Evolutionary conservation across 305 asterid genomes (phyloP).

Genomic region (Fraxinus baroniana): DNA sequence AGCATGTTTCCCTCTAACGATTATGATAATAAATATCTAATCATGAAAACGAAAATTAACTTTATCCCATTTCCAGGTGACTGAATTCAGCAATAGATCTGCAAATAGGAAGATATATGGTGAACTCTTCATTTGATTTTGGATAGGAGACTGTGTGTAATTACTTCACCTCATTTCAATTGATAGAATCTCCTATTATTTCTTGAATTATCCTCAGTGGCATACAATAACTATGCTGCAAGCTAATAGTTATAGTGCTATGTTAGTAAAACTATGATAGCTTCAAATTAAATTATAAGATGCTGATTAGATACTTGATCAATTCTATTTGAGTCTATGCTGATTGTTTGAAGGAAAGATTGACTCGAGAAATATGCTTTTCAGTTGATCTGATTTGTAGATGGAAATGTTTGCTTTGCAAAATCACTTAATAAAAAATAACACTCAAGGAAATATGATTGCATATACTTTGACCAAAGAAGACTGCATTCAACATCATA

Average conservation of each 20-base stretch:
- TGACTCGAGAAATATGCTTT: neutral
- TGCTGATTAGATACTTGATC: neutral
- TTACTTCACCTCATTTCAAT: neutral
- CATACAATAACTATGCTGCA: neutral
- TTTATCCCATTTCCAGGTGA: neutral
- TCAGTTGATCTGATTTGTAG: neutral
- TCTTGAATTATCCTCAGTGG: neutral
- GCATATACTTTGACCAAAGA: neutral
- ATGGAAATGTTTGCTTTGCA: slow-evolving; percentile 11
- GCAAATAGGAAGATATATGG: neutral
- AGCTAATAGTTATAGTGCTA: neutral
- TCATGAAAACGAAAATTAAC: neutral
- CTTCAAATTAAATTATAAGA: neutral
- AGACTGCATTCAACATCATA: neutral
- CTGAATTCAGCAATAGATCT: neutral
- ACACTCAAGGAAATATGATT: neutral
- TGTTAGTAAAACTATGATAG: neutral
- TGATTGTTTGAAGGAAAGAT: neutral
- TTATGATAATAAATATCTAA: neutral
- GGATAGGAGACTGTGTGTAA: neutral
- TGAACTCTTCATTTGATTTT: neutral
- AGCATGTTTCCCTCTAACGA: neutral
- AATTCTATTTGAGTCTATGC: neutral
- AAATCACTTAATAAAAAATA: neutral
- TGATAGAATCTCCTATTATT: neutral